phyloP scores from a whole-genome alignment of 129 eudicot species.

The Escallonia herrerae region DNA sequence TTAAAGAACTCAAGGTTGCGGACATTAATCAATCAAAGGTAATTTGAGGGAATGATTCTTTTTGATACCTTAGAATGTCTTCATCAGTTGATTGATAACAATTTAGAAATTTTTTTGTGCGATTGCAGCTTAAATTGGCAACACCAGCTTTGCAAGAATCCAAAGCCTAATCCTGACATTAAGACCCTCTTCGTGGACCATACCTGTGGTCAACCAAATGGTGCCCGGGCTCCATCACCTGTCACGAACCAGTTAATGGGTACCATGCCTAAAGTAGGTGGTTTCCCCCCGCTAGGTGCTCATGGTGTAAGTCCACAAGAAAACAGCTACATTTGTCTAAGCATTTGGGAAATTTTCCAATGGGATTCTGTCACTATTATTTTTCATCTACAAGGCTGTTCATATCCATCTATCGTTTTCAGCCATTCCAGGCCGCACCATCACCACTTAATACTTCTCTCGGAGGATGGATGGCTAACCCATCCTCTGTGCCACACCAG shows the following conservation, averaged over 20 bases:
- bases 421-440: constrained; percentile 38
- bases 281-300: constrained; percentile 47
- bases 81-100: background rate
- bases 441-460: constrained; percentile 30
- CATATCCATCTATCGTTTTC: constrained; percentile 3
- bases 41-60: background rate
- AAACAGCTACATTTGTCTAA: background rate
- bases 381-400: background rate
- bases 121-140: constrained; percentile 71
- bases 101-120: background rate
- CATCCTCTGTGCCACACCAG: constrained; percentile 43
- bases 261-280: constrained; percentile 42
- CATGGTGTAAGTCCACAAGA: constrained; percentile 28
- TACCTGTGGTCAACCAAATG: constrained; percentile 49
- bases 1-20: constrained; percentile 43
- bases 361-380: background rate
- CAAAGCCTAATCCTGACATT: constrained; percentile 45
- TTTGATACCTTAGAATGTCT: background rate
- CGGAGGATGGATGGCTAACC: constrained; percentile 48
- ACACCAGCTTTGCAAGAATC: constrained; percentile 47
- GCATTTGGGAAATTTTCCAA: background rate
- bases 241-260: constrained; percentile 38
- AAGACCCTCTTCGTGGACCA: constrained; percentile 59
- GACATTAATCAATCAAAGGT: constrained; percentile 63
- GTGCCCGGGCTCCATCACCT: constrained; percentile 38